Evolutionary conservation across 306 rosid species (phyloP), one percentile per base, ranked within the genome.

Genomic region (Quercus agrifolia): DNA sequence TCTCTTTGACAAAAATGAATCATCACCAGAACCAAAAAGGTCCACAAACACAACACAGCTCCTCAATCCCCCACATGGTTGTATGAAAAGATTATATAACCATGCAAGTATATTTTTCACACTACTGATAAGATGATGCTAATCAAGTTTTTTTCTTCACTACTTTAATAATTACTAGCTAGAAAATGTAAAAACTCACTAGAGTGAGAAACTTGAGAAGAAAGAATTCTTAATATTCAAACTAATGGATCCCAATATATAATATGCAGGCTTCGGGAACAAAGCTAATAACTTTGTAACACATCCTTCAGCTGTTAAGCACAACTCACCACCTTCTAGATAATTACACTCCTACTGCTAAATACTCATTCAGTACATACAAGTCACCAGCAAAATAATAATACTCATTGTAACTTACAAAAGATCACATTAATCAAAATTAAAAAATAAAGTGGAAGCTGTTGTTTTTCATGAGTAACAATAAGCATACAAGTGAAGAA

Each of bases 341-440:
- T 80, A 79, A 71, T 76, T 79, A 83, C 84, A 83, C 10, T 18
- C 46, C 6, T 27, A 44, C 62, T 2, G 17, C 17, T 55, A 38
- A 62, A 23, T 31, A 63, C 68, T 54, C 59, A 28, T 19, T 61
- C 20, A 28, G 11, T 58, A n/a, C 44, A 20, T 38, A 75, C 66
- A 79, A 7, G 19, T 1, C 57, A 35, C 15, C 3, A 68, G 15
- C 55, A 56, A 14, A 33, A 15, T 17, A 4, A 54, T 23, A 70
- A 4, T 56, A 27, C 59, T 51, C 76, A 83, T 59, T 56, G 28
- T 27, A 28, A 31, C 52, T 5, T 58, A 56, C 54, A 17, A 66
- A 20, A 55, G 30, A 64, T 30, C 17, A 30, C 44, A 57, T 17
- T 6, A 46, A 78, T 49, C 67, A 58, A 73, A 10, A 20, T 44